phyloP scores from a whole-genome alignment of 768 basidiomycete genomes.

The Hortiboletus campestris region DNA sequence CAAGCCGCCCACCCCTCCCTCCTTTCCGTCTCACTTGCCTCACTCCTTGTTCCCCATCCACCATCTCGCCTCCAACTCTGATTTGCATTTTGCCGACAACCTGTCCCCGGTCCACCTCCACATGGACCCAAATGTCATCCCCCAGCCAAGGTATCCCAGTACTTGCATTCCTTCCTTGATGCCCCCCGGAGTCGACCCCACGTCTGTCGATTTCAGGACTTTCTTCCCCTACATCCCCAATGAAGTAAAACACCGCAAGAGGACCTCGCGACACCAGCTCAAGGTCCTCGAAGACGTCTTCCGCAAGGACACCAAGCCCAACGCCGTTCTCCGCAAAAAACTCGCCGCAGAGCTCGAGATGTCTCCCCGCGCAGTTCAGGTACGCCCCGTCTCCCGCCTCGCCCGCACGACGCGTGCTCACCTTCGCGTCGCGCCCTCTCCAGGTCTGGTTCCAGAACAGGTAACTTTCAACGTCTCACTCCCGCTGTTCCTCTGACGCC shows the following conservation, averaged over 20 bases:
- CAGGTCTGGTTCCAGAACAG: slow-evolving; percentile 94
- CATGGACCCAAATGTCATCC: slow-evolving; percentile 26
- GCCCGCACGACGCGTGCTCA: slow-evolving; percentile 19
- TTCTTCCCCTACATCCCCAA: slow-evolving; percentile 89
- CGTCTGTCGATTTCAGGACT: slow-evolving; percentile 71
- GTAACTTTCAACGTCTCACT: slow-evolving; percentile 34
- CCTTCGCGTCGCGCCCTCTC: slow-evolving; percentile 16
- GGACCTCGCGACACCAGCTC: slow-evolving; percentile 87
- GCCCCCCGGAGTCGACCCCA: slow-evolving; percentile 58
- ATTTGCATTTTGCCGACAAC: slow-evolving; percentile 1
- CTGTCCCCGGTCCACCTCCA: slow-evolving; percentile 18
- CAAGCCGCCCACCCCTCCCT: slow-evolving; percentile 39
- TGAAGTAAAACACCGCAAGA: slow-evolving; percentile 91
- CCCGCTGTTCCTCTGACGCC: slow-evolving; percentile 12
- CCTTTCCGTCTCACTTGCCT: slow-evolving; percentile 32
- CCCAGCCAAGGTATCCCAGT: slow-evolving; percentile 32
- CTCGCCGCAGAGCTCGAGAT: slow-evolving; percentile 84
- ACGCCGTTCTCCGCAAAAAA: slow-evolving; percentile 71
- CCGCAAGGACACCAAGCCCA: slow-evolving; percentile 87
- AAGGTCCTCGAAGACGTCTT: slow-evolving; percentile 88
- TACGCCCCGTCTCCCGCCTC: slow-evolving; percentile 36
- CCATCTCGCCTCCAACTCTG: not conserved
- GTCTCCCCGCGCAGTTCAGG: slow-evolving; percentile 95
- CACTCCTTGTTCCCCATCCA: slow-evolving; percentile 26
- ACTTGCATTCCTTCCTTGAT: slow-evolving; percentile 48